Base-by-base conservation (phyloP, 495 filamentous ascomycete species). In the Hypoxylon cercidicola region DNA sequence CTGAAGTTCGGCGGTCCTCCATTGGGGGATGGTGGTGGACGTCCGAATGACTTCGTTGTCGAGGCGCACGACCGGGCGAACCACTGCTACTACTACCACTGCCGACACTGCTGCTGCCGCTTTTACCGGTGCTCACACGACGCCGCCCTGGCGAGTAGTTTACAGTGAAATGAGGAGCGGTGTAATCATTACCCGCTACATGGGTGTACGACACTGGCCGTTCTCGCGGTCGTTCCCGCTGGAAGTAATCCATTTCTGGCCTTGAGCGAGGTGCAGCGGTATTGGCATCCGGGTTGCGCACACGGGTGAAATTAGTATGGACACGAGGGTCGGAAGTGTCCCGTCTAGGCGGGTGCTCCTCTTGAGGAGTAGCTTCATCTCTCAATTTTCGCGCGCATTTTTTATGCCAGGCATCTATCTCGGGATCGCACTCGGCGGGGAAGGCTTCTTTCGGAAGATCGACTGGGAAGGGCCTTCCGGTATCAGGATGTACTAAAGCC, bases 361-460 rank as follows among this genome's bases (percentile, higher is more conserved):
- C 75, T 59, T 65, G 73, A 11, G 71, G 72, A n/a, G 75, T 78
- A 13, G 76, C 77, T 39, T 78, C 72, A 50, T 77, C 77, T 9
- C 80, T 77, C 25, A 91, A 72, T 61, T 81, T 83, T 35, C 83
- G 74, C 3, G 82, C 81, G 43, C 93, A 91, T 4, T 79, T 78
- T 61, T 93, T 86, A 70, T 98, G 92, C 95, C 95, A 99, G 55
- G 80, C 74, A 39, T 91, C 82, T 75, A 94, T 95, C 16, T 90
- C 90, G 10, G 79, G 72, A 70, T 98, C 94, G 0, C 93, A 86
- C 19, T 85, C 77, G 4, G 81, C 72, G 0, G 95, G 95, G 56
- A 99, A 93, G 0, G 88, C 87, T 16, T 88, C 84, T 34, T 82
- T 80, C 3, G 95, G 96, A 7, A 99, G 83, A 39, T 86, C 77